phyloP scores from a whole-genome alignment of 345 rosid species.

The Melastoma malabathricum region DNA sequence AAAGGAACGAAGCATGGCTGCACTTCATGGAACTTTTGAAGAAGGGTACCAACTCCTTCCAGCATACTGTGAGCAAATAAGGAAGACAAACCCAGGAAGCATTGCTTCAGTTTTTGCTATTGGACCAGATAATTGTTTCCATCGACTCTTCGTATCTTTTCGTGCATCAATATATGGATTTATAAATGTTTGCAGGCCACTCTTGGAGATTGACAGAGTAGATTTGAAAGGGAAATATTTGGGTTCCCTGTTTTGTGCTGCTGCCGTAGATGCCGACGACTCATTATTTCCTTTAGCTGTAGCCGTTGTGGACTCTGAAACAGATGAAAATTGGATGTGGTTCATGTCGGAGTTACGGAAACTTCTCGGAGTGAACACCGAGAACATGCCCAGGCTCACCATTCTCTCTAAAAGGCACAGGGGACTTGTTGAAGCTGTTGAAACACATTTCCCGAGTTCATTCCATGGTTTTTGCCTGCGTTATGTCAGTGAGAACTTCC shows the following conservation, averaged over 20 bases:
- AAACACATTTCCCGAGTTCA: constrained; percentile 92
- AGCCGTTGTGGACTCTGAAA: constrained; percentile 71
- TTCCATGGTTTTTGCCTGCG: constrained; percentile 92
- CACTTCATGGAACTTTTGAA: constrained; percentile 96
- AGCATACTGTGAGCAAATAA: constrained; percentile 77
- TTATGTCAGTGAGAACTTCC: constrained; percentile 73
- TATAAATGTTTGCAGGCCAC: constrained; percentile 85
- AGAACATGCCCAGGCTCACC: constrained; percentile 94
- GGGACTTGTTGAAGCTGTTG: constrained; percentile 84
- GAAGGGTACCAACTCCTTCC: constrained; percentile 94
- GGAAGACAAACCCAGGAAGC: constrained; percentile 77
- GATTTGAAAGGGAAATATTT: constrained; percentile 89
- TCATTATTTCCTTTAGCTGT: constrained; percentile 83
- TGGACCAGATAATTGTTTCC: constrained; percentile 88
- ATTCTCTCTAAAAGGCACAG: constrained; percentile 84
- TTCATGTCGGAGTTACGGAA: constrained; percentile 89
- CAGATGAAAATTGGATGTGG: constrained; percentile 96
- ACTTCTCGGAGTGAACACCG: constrained; percentile 88
- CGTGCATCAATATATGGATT: constrained; percentile 90
- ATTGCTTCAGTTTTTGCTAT: constrained; percentile 76
- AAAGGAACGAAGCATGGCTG: constrained; percentile 98
- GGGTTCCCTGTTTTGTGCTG: constrained; percentile 80
- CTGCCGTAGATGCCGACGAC: constrained; percentile 87
- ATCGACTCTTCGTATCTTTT: constrained; percentile 77
- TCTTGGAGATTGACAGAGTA: constrained; percentile 81